Base-by-base conservation (phyloP, 345 rosid genomes). In the Hirschfeldia incana region DNA sequence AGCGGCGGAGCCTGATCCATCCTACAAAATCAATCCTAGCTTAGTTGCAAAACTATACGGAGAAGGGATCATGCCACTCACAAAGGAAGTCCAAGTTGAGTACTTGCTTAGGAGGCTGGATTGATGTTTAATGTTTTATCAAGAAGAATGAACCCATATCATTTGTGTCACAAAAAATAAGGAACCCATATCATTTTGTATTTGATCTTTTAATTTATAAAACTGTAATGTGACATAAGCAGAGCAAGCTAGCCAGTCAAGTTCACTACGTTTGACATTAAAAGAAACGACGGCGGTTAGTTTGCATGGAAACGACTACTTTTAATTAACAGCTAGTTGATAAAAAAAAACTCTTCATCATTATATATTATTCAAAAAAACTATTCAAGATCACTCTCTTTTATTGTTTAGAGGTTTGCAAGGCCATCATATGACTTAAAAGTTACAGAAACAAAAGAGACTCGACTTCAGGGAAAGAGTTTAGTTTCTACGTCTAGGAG, bases 61-160 rank as follows among this genome's bases (percentile, higher is more conserved):
- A 15, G 80, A 84, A 17, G 83, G 91, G 86, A 90, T 92, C 76
- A 85, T 90, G 90, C 90, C 94, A 3, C 79, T 90, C 16, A 88
- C 94, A 4, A 90, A 92, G 77, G 88, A 85, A 84, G 90, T 90
- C 69, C 93, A 83, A 81, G 85, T 90, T 30, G 87, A 82, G 81
- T 91, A 86, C 85, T 74, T 89, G 73, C 77, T 87, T 75, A 85
- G 91, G 75, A 83, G 92, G 83, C 71, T 86, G 83, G 91, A 89
- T 69, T 89, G 67, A 79, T 39, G 13, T 44, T 63, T 2, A 21
- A 21, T 21, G 21, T 21, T 10, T 49, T 42, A 17, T 28, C 68
- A 62, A 62, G 72, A 64, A 53, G 36, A 33, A 17, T 6, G 46
- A 8, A 29, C 30, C 10, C 26, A 32, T 66, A 44, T n/a, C 55